Percentiles rank a stretch among this genome's conserved stretches.
Conservation (phyloP, 768 basidiomycete species). For the Russula dissimulans region DNA sequence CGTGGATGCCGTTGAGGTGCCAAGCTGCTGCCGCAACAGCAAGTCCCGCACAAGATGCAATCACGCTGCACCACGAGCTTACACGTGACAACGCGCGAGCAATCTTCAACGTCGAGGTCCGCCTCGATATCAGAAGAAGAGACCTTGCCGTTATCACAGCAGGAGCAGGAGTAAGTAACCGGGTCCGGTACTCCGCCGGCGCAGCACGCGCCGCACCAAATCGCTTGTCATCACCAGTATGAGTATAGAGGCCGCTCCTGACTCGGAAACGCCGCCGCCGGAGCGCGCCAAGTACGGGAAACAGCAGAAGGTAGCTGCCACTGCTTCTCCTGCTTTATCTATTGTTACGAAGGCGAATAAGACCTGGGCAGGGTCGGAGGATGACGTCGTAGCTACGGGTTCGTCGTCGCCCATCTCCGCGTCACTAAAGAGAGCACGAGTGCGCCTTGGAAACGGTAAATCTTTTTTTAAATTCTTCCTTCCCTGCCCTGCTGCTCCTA, state of each 20-base stretch:
- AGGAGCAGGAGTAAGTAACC: background rate
- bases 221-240: background rate
- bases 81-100: too few relatives aligned
- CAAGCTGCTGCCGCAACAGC: too few relatives aligned
- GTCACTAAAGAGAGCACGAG: conserved; percentile 18
- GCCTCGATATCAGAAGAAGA: too few relatives aligned
- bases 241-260: background rate
- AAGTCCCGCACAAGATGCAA: too few relatives aligned
- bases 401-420: conserved; percentile 22
- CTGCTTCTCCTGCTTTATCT: background rate
- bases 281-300: background rate
- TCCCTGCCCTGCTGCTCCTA: background rate
- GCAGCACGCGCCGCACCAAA: conserved; percentile 16
- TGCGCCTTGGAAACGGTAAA: conserved; percentile 30
- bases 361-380: background rate
- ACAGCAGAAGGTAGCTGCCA: background rate
- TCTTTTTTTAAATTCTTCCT: background rate
- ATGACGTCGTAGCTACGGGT: background rate
- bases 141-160: too few relatives aligned
- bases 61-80: too few relatives aligned
- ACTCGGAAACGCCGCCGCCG: background rate
- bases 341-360: background rate
- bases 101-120: too few relatives aligned
- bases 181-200: background rate
- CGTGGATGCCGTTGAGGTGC: too few relatives aligned